Percentiles rank a stretch among this genome's conserved stretches.
Evolutionary conservation across 1,139 yeast genomes (phyloP).

Genomic region (Debaryomycetaceae sp.): DNA sequence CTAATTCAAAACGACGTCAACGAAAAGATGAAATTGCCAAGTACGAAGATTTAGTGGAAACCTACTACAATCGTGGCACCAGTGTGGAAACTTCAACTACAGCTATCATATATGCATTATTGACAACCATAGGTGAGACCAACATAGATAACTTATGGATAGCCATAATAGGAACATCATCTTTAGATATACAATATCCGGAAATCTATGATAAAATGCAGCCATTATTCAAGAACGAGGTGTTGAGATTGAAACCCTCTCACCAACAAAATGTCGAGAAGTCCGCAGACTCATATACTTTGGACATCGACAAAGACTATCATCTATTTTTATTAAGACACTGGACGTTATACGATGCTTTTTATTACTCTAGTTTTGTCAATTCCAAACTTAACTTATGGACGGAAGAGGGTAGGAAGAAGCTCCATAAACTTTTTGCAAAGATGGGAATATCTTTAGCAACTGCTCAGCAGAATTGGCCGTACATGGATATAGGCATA

Average conservation of each 20-base stretch:
- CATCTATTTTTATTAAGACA: constrained; percentile 83
- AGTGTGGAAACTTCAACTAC: constrained; percentile 73
- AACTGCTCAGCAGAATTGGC: constrained; percentile 89
- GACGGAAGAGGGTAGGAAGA: constrained; percentile 89
- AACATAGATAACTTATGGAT: constrained; percentile 73
- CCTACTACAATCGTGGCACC: constrained; percentile 81
- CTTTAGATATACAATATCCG: constrained; percentile 72
- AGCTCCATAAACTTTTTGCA: constrained; percentile 87
- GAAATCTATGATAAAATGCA: constrained; percentile 70
- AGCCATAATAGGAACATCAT: constrained; percentile 83
- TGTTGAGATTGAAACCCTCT: constrained; percentile 56
- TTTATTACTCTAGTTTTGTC: constrained; percentile 84
- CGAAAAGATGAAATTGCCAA: constrained; percentile 25
- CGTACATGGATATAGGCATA: constrained; percentile 78
- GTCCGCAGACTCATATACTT: constrained; percentile 61
- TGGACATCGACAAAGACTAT: constrained; percentile 78
- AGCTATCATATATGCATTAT: constrained; percentile 72
- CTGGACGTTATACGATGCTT: constrained; percentile 90
- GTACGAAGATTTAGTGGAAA: constrained; percentile 64
- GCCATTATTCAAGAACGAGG: constrained; percentile 81
- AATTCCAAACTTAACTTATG: constrained; percentile 84
- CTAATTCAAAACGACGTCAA: constrained; percentile 29
- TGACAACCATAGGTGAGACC: constrained; percentile 67
- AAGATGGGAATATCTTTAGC: constrained; percentile 92
- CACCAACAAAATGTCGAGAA: constrained; percentile 23